phyloP scores from a whole-genome alignment of 1,139 yeast species.

The Kodamaea sp. region DNA sequence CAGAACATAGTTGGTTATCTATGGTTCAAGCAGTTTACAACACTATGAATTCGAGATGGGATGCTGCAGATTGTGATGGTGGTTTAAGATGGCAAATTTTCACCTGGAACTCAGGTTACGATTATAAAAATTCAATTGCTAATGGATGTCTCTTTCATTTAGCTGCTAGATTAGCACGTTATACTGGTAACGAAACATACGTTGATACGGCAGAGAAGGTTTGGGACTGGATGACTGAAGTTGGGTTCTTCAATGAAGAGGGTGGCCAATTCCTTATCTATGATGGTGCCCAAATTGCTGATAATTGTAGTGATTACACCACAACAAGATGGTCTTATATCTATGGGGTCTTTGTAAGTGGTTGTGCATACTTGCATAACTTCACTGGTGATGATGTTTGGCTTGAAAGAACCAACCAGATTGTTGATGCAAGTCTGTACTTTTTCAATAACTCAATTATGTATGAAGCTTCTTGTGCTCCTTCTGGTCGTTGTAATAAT shows the following conservation, averaged over 20 bases:
- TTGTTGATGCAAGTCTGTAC: slow-evolving; percentile 49
- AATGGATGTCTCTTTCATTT: slow-evolving; percentile 88
- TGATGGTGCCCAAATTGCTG: slow-evolving; percentile 72
- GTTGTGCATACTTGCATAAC: slow-evolving; percentile 80
- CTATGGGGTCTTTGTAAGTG: slow-evolving; percentile 75
- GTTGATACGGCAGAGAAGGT: slow-evolving; percentile 75
- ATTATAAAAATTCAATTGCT: slow-evolving; percentile 85
- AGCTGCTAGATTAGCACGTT: slow-evolving; percentile 84
- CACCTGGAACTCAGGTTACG: slow-evolving; percentile 91
- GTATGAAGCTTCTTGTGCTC: slow-evolving; percentile 75
- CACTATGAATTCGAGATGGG: slow-evolving; percentile 91
- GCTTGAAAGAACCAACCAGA: slow-evolving; percentile 57
- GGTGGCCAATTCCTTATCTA: slow-evolving; percentile 48
- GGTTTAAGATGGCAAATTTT: slow-evolving; percentile 97
- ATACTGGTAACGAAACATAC: slow-evolving; percentile 70
- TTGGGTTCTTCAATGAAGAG: slow-evolving; percentile 46
- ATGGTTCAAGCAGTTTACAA: slow-evolving; percentile 81
- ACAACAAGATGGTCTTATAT: slow-evolving; percentile 82
- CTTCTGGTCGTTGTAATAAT: slow-evolving; percentile 57
- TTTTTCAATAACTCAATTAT: slow-evolving; percentile 58
- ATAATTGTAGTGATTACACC: slow-evolving; percentile 60
- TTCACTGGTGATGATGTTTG: slow-evolving; percentile 65
- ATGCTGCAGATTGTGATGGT: slow-evolving; percentile 65
- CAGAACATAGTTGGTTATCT: slow-evolving; percentile 63
- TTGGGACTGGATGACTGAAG: slow-evolving; percentile 77